Base-by-base conservation (phyloP, 78 protist species). In the Blattamonas nauphoetae region DNA sequence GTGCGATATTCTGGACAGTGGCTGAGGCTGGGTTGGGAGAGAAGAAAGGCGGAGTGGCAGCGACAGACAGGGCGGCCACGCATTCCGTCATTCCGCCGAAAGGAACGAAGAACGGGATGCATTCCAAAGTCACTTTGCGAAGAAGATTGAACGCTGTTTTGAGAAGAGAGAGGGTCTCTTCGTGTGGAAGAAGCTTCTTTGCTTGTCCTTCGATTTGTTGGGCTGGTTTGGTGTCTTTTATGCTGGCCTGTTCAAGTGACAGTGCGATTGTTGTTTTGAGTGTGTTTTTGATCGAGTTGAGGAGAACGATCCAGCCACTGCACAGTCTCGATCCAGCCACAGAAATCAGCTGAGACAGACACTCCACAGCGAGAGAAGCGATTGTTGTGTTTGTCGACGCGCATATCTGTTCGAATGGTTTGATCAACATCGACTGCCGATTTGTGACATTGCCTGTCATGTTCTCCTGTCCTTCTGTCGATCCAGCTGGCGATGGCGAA, bases 341-440 rank as follows among this genome's bases (percentile, higher is more conserved):
- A 21, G 71, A 55, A 55, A 55, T 21, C 38, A 55, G 71, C 71
- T 55, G 71, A 21, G 71, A 55, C 11, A 55, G 71, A 21, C 71
- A 55, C 21, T 55, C 71, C 11, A 55, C 21, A 21, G 21, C 71
- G 71, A 55, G 71, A 55, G 71, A 55, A 55, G 71, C 11, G 71
- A 55, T 55, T 11, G 11, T 11, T 55, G 71, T 55, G 71, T 55
- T 11, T 11, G 21, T 55, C 38, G 21, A 55, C 11, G 71, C 21
- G 71, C 71, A 55, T 11, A 55, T 55, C 71, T 55, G 71, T 55
- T 55, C 71, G 71, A 55, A 55, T 55, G 71, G 71, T 55, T 55
- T 11, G 21, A 55, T 55, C 71, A 55, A 55, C 71, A 11, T 55
- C 71, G 11, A 21, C 71, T 55, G 11, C 71, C 11, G 11, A 29